phyloP scores from a whole-genome alignment of 305 asterid species.

The Ajuga reptans region DNA sequence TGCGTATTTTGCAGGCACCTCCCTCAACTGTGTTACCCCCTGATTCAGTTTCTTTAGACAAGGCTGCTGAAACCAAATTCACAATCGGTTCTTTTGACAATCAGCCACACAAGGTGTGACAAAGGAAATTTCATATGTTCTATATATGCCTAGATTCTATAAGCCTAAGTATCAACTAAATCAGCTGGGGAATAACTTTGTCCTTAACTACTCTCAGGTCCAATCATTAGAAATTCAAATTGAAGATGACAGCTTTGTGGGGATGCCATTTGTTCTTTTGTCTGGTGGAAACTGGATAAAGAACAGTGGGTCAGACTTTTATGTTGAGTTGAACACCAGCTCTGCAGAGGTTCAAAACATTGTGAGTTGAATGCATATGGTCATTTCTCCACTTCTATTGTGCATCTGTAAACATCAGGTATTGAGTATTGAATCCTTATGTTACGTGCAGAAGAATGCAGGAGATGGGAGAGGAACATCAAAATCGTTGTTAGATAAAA shows the following conservation, averaged over 20 bases:
- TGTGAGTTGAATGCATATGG: conserved; percentile 21
- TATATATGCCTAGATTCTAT: conserved; percentile 20
- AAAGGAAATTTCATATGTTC: conserved; percentile 13
- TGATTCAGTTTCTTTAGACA: conserved; percentile 55
- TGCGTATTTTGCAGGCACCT: conserved; percentile 56
- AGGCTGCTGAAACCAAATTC: conserved; percentile 68
- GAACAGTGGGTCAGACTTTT: conserved; percentile 78
- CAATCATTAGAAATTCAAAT: conserved; percentile 67
- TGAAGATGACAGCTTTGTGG: conserved; percentile 64
- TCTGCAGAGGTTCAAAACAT: conserved; percentile 48
- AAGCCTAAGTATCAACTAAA: not conserved
- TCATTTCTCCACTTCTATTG: conserved; percentile 17
- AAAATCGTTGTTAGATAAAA: conserved; percentile 71
- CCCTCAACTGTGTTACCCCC: conserved; percentile 68
- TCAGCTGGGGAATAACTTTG: conserved; percentile 17
- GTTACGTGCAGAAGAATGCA: conserved; percentile 35
- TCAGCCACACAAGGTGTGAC: conserved; percentile 50
- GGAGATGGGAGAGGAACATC: conserved; percentile 77
- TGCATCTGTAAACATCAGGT: conserved; percentile 9
- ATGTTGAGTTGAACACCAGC: conserved; percentile 48
- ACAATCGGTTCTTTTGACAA: conserved; percentile 35
- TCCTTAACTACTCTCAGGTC: conserved; percentile 48
- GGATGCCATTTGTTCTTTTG: conserved; percentile 95
- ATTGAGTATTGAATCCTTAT: conserved; percentile 20
- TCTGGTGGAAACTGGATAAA: conserved; percentile 78